These are phyloP conservation scores for Aschersonia sp. DNA, from an alignment of 2,329 filamentous ascomycete genomes.

Conservation along the genomic window DNA sequence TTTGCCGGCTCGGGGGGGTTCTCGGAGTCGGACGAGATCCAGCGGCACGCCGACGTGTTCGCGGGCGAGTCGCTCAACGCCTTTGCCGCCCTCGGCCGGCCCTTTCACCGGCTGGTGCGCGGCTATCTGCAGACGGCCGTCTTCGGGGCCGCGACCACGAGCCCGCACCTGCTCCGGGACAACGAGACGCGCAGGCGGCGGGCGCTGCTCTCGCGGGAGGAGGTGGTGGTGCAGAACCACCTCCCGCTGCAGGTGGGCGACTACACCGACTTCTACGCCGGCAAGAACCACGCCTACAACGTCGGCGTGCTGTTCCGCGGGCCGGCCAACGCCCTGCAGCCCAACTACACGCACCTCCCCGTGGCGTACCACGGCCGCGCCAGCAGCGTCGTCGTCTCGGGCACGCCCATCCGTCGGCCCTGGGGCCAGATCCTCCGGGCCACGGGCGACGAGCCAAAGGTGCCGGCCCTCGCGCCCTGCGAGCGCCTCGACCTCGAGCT, in stretches of 20 bases:
- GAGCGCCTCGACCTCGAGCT: slow-evolving; percentile 60
- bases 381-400: slow-evolving; percentile 60
- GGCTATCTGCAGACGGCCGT: slow-evolving; percentile 47
- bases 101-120: slow-evolving; percentile 55
- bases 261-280: slow-evolving; percentile 77
- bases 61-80: slow-evolving; percentile 14
- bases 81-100: slow-evolving; percentile 40
- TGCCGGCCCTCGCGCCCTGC: slow-evolving; percentile 42
- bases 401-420: slow-evolving; percentile 56
- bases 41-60: slow-evolving; percentile 13
- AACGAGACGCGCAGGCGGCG: slow-evolving; percentile 16
- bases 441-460: slow-evolving; percentile 30
- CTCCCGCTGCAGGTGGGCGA: slow-evolving; percentile 66
- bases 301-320: slow-evolving; percentile 61
- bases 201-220: slow-evolving; percentile 11
- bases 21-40: slow-evolving; percentile 9
- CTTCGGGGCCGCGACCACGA: slow-evolving; percentile 36
- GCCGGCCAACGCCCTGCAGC: slow-evolving; percentile 57
- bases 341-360: slow-evolving; percentile 68
- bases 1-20: slow-evolving; percentile 37
- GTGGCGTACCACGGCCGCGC: slow-evolving; percentile 72
- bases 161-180: slow-evolving; percentile 18
- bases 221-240: slow-evolving; percentile 44
- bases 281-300: slow-evolving; percentile 59
- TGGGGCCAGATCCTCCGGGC: slow-evolving; percentile 53